phyloP scores from a whole-genome alignment of 495 filamentous ascomycete species.

The Massariosphaeria phaeospora region DNA sequence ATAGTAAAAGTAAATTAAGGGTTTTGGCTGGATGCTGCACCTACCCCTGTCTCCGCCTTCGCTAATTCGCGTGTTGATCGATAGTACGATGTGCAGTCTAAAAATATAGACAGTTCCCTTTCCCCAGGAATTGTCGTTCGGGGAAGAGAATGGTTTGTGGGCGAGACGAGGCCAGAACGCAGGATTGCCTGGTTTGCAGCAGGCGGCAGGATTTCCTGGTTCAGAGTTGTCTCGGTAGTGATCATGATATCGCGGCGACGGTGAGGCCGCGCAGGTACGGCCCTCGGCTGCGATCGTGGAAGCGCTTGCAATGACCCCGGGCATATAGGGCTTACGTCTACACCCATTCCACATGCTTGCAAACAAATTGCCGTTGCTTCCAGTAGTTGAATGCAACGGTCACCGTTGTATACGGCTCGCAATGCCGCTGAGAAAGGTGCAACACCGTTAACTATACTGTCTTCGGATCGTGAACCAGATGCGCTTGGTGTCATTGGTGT shows the following conservation, averaged over 20 bases:
- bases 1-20: constrained; percentile 20
- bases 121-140: constrained; percentile 8
- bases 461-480: constrained; percentile 6
- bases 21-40: constrained; percentile 10
- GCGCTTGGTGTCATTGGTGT: constrained; percentile 3
- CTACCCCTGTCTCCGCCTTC: constrained; percentile 17
- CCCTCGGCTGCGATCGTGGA: too few species aligned
- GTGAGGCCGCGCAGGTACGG: constrained; percentile 5
- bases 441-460: constrained; percentile 11
- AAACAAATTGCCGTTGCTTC: constrained; percentile 21
- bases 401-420: background rate
- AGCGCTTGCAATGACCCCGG: constrained; percentile 1
- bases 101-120: constrained; percentile 19
- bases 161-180: background rate
- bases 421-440: background rate
- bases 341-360: constrained; percentile 10
- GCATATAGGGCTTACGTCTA: constrained; percentile 32
- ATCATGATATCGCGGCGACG: background rate
- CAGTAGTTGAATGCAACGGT: constrained; percentile 2
- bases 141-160: background rate
- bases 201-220: background rate
- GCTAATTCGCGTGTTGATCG: constrained; percentile 22
- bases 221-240: background rate
- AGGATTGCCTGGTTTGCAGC: background rate
- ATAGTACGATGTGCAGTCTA: constrained; percentile 26